Evolutionary conservation across 768 basidiomycete species (phyloP).

Genomic region (Boletus vermiculosoides): DNA sequence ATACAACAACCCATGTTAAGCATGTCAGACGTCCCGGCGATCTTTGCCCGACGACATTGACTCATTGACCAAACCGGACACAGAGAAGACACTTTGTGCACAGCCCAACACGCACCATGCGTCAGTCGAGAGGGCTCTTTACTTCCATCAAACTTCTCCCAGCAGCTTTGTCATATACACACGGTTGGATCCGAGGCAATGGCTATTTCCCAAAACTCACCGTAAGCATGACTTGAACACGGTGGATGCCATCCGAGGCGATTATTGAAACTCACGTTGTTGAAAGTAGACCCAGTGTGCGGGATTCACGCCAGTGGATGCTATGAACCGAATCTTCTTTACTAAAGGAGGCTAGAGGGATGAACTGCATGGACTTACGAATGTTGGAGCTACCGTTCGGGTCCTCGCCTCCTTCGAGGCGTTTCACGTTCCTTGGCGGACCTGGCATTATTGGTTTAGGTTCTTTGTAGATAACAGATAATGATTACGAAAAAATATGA

Average conservation of each 20-base stretch:
- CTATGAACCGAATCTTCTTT: slow-evolving; percentile 22
- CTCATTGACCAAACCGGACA: neutral
- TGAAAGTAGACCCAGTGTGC: slow-evolving; percentile 48
- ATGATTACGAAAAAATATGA: neutral
- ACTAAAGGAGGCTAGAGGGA: neutral
- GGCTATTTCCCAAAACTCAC: slow-evolving; percentile 16
- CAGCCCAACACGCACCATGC: neutral
- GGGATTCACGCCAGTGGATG: slow-evolving; percentile 46
- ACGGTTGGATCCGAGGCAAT: slow-evolving; percentile 35
- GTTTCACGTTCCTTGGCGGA: slow-evolving; percentile 37
- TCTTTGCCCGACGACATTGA: neutral
- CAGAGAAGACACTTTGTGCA: neutral
- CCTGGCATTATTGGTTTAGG: slow-evolving; percentile 13
- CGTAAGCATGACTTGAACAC: slow-evolving; percentile 1
- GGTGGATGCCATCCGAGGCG: neutral
- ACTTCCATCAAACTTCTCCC: slow-evolving; percentile 1
- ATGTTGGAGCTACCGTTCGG: slow-evolving; percentile 47
- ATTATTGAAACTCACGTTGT: slow-evolving; percentile 35
- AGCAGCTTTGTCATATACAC: slow-evolving; percentile 19
- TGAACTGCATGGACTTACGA: slow-evolving; percentile 30
- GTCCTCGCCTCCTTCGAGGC: slow-evolving; percentile 46
- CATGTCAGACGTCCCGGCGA: neutral
- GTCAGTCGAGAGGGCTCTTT: neutral
- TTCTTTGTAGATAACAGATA: slow-evolving; percentile 1
- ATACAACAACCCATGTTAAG: neutral